Base-by-base conservation (phyloP, 176 grass and related monocot genomes). In the Urochloa ruziziensis region DNA sequence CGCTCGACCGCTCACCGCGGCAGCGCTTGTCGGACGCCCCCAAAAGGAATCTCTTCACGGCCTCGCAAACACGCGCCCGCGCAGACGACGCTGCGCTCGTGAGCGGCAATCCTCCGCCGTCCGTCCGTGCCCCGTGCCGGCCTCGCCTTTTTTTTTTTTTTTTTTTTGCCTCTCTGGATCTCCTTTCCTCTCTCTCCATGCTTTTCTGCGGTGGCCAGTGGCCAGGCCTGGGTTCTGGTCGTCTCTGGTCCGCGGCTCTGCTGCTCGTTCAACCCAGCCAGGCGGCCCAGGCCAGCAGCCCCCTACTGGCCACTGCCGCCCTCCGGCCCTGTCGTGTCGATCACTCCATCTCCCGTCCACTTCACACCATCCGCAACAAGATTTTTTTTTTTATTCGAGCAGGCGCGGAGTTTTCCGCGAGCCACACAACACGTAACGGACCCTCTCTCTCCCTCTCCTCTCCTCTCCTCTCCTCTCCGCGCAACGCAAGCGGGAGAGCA, bases 261-360 rank as follows among this genome's bases (percentile, higher is more conserved):
- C 56, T 17, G 34, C 48, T 12, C 48, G 71, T 65, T 64, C 42
- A 63, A 46, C 19, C 19, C 71, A 21, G 5, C 19, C 71, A 21
- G 6, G 46, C 15, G 0, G 16, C 48, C 48, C 1, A 16, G 46
- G 4, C 51, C 53, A 57, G 54, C 54, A 24, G 54, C 9, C 54
- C 21, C 54, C 23, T 3, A 57, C 53, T 57, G 21, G 23, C 29
- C 12, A 28, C 75, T 23, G 1, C 64, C 33, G 34, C n/a, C 18
- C 13, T 10, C 49, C 42, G 51, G 53, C 34, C 83, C 66, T 82
- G 88, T 82, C 88, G 78, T 86, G 78, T 77, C 63, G 11, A 77
- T 82, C 78, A 53, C 88, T 58, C 83, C 88, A 65, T 89, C 88
- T 90, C 72, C 87, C 70, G 35, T 81, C 70, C 82, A 53, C 77